Evolutionary conservation across 208 protist species (phyloP).

Genomic region (Acanthamoeba triangularis): DNA sequence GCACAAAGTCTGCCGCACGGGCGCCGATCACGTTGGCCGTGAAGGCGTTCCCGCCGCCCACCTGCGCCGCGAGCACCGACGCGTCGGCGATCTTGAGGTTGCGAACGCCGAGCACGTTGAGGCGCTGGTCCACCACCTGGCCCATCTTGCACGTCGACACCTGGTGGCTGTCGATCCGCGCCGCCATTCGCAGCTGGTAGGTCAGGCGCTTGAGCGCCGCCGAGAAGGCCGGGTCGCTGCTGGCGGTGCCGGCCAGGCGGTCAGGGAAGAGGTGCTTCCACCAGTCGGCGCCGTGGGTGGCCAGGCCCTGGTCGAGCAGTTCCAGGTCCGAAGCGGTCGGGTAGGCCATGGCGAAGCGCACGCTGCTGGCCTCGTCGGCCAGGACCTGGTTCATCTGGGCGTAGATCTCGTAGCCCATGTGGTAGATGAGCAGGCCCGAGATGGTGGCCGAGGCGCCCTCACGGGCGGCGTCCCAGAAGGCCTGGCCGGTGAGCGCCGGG

Average conservation of each 20-base stretch:
- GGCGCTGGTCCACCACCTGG: neutral
- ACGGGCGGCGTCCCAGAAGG: neutral
- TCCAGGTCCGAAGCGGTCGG: neutral
- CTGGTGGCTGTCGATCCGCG: conserved; percentile 1
- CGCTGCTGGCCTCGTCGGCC: neutral
- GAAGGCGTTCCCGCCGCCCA: neutral
- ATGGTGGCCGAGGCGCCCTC: neutral
- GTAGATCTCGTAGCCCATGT: neutral
- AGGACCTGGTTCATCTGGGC: neutral
- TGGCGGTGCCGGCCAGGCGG: neutral
- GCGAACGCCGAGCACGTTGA: neutral
- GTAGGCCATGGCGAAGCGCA: neutral
- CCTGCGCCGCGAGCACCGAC: neutral
- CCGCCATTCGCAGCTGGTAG: neutral
- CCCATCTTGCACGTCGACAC: neutral
- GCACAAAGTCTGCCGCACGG: neutral
- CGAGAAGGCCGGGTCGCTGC: neutral
- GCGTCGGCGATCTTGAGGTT: neutral
- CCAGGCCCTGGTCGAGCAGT: neutral
- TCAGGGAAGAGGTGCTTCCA: neutral
- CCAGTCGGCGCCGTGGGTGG: neutral
- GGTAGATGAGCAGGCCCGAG: neutral
- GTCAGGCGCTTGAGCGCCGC: neutral
- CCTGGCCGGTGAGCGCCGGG: neutral
- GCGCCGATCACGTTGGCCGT: neutral